Evolutionary conservation across 1,284 basidiomycete species (phyloP), one percentile per base, ranked within the genome.

Genomic region (Stereum hirsutum): DNA sequence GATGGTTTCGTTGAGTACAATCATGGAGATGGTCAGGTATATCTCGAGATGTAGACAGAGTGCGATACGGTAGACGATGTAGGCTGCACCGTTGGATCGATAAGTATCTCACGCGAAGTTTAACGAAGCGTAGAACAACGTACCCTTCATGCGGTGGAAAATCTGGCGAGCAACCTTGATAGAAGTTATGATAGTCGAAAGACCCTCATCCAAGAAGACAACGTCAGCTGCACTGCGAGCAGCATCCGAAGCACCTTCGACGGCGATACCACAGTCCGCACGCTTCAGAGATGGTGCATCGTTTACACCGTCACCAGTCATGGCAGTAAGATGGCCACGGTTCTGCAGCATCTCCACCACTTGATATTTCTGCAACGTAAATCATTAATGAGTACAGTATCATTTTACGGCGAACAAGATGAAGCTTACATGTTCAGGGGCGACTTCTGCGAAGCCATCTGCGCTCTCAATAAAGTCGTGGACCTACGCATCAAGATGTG

Each of bases 141-240:
- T 66, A 44, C 67, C 70, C 60, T 71, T 71, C 72, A 73, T 72
- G 43, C 72, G 68, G 56, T 75, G 72, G 64, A 75, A 75, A 51
- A 75, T 75, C 57, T 74, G 71, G 44, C 72, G 65, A 19, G 72
- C 70, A 19, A 72, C 71, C 59, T 75, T 74, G 61, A 75, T 73
- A 47, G 69, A 62, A 36, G 70, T 73, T 54, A 75, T 74, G 51
- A 60, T 61, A 2, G 59, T 57, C 7, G 50, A 50, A 10, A 63
- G 54, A 19, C 61, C 61, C 27, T 60, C 58, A 39, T 58, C 62
- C 24, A 74, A 61, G 63, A 75, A 75, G 41, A 74, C 72, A 48
- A 71, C 67, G 32, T 49, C 51, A n/a, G 69, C 69, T 45, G 68
- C 68, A 19, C 60, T 61, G 31, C 66, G 66, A 37, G 69, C 69